Conservation (phyloP, 495 filamentous ascomycete species). For the Apiosordaria backusii region DNA sequence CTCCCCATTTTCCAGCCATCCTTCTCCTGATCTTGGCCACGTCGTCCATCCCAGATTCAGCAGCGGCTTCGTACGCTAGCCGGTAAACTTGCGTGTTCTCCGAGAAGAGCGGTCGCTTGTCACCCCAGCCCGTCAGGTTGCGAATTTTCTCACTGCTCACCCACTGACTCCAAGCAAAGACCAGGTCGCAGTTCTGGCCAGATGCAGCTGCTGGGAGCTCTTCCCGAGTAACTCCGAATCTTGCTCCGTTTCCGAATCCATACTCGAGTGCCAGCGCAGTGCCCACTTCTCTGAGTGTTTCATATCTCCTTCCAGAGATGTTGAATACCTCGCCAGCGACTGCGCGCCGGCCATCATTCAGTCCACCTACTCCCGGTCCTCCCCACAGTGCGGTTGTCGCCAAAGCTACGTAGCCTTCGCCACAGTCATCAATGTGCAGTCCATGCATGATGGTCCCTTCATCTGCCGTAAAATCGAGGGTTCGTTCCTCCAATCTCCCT, state of each 20-base stretch:
- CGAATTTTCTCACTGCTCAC: conserved; percentile 41
- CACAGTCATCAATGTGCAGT: conserved; percentile 45
- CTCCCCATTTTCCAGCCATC: conserved; percentile 3
- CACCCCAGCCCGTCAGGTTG: conserved; percentile 38
- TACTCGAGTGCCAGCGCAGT: conserved; percentile 37
- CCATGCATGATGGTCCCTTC: conserved; percentile 39
- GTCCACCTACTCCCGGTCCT: background rate
- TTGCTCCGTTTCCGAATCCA: conserved; percentile 24
- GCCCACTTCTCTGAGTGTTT: conserved; percentile 36
- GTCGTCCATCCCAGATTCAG: conserved; percentile 17
- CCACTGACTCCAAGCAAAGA: conserved; percentile 38
- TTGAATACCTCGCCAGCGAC: conserved; percentile 41
- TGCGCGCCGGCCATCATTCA: conserved; percentile 1
- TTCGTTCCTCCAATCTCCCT: conserved; percentile 4
- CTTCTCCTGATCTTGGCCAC: background rate
- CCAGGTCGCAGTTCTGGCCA: conserved; percentile 23
- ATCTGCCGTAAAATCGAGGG: conserved; percentile 28
- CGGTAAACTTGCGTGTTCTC: conserved; percentile 37
- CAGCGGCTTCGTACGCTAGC: conserved; percentile 40
- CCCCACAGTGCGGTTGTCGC: conserved; percentile 18
- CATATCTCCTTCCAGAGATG: conserved; percentile 37
- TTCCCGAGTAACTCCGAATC: conserved; percentile 15
- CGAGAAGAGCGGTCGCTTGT: conserved; percentile 35
- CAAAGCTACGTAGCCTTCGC: conserved; percentile 41
- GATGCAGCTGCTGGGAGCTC: conserved; percentile 6